phyloP scores from a whole-genome alignment of 169 alveolate genomes.

The Plasmodium berghei region DNA sequence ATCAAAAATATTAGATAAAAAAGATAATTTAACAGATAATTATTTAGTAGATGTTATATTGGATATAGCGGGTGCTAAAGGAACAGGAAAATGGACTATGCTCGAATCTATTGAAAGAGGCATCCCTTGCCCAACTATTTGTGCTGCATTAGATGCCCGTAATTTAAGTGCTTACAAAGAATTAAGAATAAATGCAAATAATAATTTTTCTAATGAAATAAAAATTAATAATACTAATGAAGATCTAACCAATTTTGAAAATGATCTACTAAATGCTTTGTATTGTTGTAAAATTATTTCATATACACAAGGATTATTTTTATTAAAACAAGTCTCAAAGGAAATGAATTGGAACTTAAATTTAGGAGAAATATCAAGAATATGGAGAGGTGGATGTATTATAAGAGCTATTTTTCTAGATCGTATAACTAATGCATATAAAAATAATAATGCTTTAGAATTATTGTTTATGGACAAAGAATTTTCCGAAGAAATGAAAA shows the following conservation, averaged over 20 bases:
- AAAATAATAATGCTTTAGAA: conserved; percentile 41
- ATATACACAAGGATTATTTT: conserved; percentile 88
- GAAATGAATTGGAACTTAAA: conserved; percentile 83
- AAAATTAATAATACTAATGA: conserved; percentile 18
- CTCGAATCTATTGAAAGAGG: conserved; percentile 88
- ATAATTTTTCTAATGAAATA: conserved; percentile 19
- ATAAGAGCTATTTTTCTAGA: conserved; percentile 86
- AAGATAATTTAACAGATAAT: conserved; percentile 78
- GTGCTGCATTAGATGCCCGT: conserved; percentile 89
- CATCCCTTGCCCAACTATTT: conserved; percentile 88
- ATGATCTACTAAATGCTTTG: conserved; percentile 80
- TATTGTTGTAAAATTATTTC: conserved; percentile 82
- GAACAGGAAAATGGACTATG: conserved; percentile 91
- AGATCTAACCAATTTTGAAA: conserved; percentile 47
- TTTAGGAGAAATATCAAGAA: conserved; percentile 81
- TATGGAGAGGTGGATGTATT: conserved; percentile 91
- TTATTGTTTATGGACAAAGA: conserved; percentile 71
- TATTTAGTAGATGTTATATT: conserved; percentile 85
- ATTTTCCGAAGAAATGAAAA: conserved; percentile 70
- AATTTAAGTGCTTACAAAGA: conserved; percentile 77
- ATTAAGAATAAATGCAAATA: conserved; percentile 40
- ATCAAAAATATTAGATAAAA: conserved; percentile 79
- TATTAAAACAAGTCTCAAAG: conserved; percentile 82
- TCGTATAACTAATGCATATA: conserved; percentile 78
- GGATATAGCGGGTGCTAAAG: conserved; percentile 88